Base-by-base conservation (phyloP, 2,329 filamentous ascomycete genomes). In the Mycosphaerella sp. region DNA sequence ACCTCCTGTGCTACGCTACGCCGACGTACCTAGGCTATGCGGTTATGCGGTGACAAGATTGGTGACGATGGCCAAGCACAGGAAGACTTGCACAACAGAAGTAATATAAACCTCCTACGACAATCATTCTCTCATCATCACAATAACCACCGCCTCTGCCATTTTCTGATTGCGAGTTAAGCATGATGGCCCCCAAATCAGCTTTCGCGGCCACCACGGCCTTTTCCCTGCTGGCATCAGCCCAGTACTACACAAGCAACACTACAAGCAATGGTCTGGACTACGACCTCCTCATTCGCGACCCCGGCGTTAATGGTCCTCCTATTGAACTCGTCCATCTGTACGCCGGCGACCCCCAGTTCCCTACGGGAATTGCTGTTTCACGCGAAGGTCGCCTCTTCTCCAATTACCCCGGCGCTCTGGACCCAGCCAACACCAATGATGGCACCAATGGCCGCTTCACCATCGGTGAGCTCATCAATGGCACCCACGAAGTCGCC, bases 291-390 rank as follows among this genome's bases (percentile, higher is more conserved):
- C 48, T 51, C 42, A 17, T 51, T 2, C 36, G 32, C 17, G 73
- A 76, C 59, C 53, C 52, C 32, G 58, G 55, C 40, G 53, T 55
- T 23, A 65, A 67, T 14, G 77, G 76, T 1, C 74, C 76, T 10
- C 56, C 69, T 11, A 66, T 78, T 6, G 77, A 80, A 55, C 56
- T 77, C 29, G 71, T 74, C 0, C 77, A 80, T 64, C 65, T 78
- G 8, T 80, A 78, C 58, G 72, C 77, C 50, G 75, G 78, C 59
- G 70, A 79, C 80, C 73, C 71, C 75, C 68, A 12, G 76, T 53
- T 48, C 11, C 74, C 31, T 72, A 7, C 61, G 70, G 75, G 77
- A 14, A 77, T 80, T 50, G 74, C 78, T 2, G 76, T 80, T 7
- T 79, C 78, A 1, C 69, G 70, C 6, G 72, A 66, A 8, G 78